Base-by-base conservation (phyloP, 164 flowering plant genomes). In the Macadamia tetraphylla region DNA sequence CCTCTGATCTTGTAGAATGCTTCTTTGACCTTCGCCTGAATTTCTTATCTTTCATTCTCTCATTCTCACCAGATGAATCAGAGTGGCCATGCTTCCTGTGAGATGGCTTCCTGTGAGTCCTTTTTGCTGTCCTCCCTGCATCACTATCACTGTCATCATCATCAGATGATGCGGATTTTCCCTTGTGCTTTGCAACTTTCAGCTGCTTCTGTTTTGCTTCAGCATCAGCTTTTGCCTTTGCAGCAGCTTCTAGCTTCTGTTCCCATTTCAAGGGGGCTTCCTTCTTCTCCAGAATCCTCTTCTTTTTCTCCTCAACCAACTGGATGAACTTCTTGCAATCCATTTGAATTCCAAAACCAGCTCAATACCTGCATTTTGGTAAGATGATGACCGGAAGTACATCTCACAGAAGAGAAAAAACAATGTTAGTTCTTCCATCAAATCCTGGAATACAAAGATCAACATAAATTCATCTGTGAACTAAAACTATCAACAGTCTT, bases 351-450 rank as follows among this genome's bases (percentile, higher is more conserved):
- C n/a, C 80, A 80, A 86, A 86, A 81, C 80, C 84, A 84, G 81
- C 68, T 73, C 72, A 90, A 86, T 48, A 79, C 66, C 98, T 91
- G 96, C 97, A 91, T 91, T 81, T 80, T 81, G 85, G 90, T 84
- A 87, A 80, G 92, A 87, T 78, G 90, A 91, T 88, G 92, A 77
- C 86, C 83, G 64, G 80, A 86, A 86, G 93, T 84, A 72, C 98
- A 89, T 94, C 97, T 94, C 98, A 90, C 79, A 88, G 78, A 89
- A 87, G 97, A 94, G 96, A 89, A 87, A 77, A 85, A 86, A 80
- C 85, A 84, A 80, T 85, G 98, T 94, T 87, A 94, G 94, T 67
- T 88, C 82, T 66, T 85, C 85, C 67, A 73, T 78, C 77, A 81
- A 35, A 46, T 53, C 57, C 18, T 4, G 6, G 4, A n/a, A 13